Base-by-base conservation (phyloP, 257 asterid genomes). In the Plantago elongata region DNA sequence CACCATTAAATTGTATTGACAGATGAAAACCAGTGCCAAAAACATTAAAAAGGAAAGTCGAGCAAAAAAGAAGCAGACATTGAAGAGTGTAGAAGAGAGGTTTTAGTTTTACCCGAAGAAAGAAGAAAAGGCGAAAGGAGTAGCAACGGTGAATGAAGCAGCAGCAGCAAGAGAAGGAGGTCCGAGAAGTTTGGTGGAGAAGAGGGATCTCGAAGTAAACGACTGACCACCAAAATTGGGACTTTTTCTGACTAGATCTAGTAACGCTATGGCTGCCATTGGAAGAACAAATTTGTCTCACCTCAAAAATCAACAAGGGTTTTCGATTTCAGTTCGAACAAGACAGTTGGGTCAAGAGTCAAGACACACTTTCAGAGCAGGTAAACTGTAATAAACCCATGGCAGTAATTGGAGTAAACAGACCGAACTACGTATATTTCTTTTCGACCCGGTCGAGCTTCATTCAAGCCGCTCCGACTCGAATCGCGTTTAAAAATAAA, bases 61-160 rank as follows among this genome's bases (percentile, higher is more conserved):
- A 34, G 5, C 40, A 34, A 34, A 4, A 3, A 34, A 34, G 47
- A 7, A 27, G 51, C 56, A 60, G n/a, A 15, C 60, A 43, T 13
- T 18, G 13, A 47, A 2, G 8, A 14, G 51, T 8, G 16, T 13
- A 37, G 13, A 15, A 49, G 61, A n/a, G 5, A 51, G 44, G 55
- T 56, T 61, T n/a, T n/a, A n/a, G n/a, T n/a, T 5, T 12, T 56
- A 84, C 94, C 94, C 80, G 11, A 82, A 69, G 7, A 84, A 59
- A 49, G 87, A 76, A 66, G 81, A 74, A 54, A 75, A 69, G 10
- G 94, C 86, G 69, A 88, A 82, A 22, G 92, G 96, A 51, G 87
- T 60, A 30, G 77, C 76, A 54, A 75, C 67, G 12, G 94, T 84
- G 69, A 88, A 80, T 30, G 92, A 95, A 54, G 87, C 57, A 30